Evolutionary conservation across 495 filamentous ascomycete genomes (phyloP).

Genomic region (Aspergillus biplanus): DNA sequence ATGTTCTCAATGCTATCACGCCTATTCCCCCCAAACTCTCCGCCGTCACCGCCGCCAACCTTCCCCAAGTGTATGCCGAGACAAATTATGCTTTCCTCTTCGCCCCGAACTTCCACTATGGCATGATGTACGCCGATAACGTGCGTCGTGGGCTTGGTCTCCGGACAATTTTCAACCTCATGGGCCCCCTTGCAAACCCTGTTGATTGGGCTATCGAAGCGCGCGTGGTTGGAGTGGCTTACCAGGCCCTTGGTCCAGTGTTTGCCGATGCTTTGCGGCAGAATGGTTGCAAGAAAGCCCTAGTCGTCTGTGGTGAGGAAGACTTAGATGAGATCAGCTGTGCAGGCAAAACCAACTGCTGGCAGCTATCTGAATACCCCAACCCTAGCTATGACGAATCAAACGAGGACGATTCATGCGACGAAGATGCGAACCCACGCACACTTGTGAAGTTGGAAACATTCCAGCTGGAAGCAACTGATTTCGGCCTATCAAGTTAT

Average conservation of each 20-base stretch:
- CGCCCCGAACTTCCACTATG: slow-evolving; percentile 94
- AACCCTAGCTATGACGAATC: slow-evolving; percentile 44
- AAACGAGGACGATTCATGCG: slow-evolving; percentile 36
- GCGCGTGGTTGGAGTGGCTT: slow-evolving; percentile 88
- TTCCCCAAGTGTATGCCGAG: slow-evolving; percentile 68
- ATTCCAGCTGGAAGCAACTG: slow-evolving; percentile 73
- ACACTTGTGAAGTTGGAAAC: slow-evolving; percentile 63
- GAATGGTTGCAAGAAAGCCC: slow-evolving; percentile 76
- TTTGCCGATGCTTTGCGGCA: slow-evolving; percentile 85
- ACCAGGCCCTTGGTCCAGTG: slow-evolving; percentile 77
- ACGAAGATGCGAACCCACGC: slow-evolving; percentile 44
- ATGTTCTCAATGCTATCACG: slow-evolving; percentile 74
- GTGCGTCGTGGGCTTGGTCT: slow-evolving; percentile 84
- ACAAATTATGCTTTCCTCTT: slow-evolving; percentile 96
- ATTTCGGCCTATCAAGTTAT: slow-evolving; percentile 83
- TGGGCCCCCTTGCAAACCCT: slow-evolving; percentile 91
- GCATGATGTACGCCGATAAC: slow-evolving; percentile 82
- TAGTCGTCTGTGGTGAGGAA: slow-evolving; percentile 93
- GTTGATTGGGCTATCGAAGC: slow-evolving; percentile 81
- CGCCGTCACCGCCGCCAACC: slow-evolving; percentile 69
- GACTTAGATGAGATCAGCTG: slow-evolving; percentile 95
- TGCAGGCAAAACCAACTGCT: slow-evolving; percentile 84
- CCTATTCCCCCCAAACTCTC: slow-evolving; percentile 73
- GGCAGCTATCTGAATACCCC: slow-evolving; percentile 67
- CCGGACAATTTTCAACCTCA: slow-evolving; percentile 94